Base-by-base conservation (phyloP, 768 basidiomycete genomes). In the Macrolepiota dolichaula region DNA sequence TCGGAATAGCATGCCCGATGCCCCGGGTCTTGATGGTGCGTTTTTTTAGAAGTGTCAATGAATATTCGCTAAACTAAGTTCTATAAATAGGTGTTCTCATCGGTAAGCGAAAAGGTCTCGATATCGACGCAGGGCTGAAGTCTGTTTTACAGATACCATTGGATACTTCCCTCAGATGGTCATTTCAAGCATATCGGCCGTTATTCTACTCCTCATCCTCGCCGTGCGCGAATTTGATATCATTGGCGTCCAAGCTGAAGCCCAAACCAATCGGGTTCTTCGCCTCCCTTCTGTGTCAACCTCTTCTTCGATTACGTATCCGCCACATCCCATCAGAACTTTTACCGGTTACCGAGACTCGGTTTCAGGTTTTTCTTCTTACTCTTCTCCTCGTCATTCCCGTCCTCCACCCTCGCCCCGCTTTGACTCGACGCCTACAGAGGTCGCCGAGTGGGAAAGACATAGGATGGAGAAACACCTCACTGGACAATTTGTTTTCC, bases 141-240 rank as follows among this genome's bases (percentile, higher is more conserved):
- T 51, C 15, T 19, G 22, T 12, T 52, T 51, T 51, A 19, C 58
- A 84, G 82, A 85, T 64, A 72, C 72, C 49, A 83, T 86, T 51
- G 85, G 83, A 1, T 83, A 79, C 68, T 85, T 86, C 66, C 82
- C 84, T 4, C 84, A 86, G 67, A 84, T 85, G 80, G 71, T 83
- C 25, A 69, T 81, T 29, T 68, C 74, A n/a, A 73, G 75, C 7
- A 67, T 76, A 1, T 79, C 77, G 10, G 72, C 73, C 15, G 69
- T 81, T 29, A 56, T 68, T n/a, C 71, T 85, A 1, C 70, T 84
- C 27, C 68, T 79, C 35, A 74, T 77, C 13, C 61, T 82, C 24
- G 73, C 77, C 13, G 70, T 73, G n/a, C 76, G 75, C 36, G 83
- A 83, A 68, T 59, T 76, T 37, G 74, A 77, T 55, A 49, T 38